phyloP scores from a whole-genome alignment of 2,329 filamentous ascomycete species.

The Bipolaris oryzae region DNA sequence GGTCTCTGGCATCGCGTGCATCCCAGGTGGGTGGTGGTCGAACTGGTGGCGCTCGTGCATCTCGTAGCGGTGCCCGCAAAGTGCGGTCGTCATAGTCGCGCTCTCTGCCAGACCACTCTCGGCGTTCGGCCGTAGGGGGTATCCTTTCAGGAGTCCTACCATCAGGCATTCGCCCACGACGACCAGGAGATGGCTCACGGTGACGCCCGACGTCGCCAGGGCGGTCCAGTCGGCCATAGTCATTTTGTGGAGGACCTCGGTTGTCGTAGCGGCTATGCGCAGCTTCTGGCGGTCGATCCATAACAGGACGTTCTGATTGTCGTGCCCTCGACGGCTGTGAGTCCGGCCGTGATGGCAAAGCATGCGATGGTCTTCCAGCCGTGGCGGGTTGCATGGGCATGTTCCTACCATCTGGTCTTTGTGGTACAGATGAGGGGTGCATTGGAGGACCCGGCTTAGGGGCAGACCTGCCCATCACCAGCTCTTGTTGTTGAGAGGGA shows the following conservation, averaged over 20 bases:
- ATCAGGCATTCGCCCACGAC: constrained; percentile 38
- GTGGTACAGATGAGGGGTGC: constrained; percentile 30
- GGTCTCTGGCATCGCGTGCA: constrained; percentile 36
- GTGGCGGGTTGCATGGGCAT: constrained; percentile 32
- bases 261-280: constrained; percentile 41
- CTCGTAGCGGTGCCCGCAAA: constrained; percentile 43
- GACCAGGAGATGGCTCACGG: constrained; percentile 51
- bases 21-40: constrained; percentile 34
- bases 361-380: constrained; percentile 43
- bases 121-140: constrained; percentile 33
- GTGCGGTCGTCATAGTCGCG: constrained; percentile 47
- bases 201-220: constrained; percentile 46
- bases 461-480: constrained; percentile 7
- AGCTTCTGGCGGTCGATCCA: constrained; percentile 37
- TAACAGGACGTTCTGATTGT: constrained; percentile 36
- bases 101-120: constrained; percentile 41
- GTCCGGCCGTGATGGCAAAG: constrained; percentile 65
- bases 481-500: constrained; percentile 26
- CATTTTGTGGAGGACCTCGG: constrained; percentile 40
- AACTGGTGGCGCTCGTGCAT: constrained; percentile 33
- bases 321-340: constrained; percentile 58
- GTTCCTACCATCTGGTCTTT: constrained; percentile 43
- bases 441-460: constrained; percentile 23
- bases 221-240: constrained; percentile 55
- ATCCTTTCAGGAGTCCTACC: constrained; percentile 48